These are phyloP conservation scores for Boehmeria nivea DNA, from an alignment of 306 rosid species.

Conservation along the genomic window DNA sequence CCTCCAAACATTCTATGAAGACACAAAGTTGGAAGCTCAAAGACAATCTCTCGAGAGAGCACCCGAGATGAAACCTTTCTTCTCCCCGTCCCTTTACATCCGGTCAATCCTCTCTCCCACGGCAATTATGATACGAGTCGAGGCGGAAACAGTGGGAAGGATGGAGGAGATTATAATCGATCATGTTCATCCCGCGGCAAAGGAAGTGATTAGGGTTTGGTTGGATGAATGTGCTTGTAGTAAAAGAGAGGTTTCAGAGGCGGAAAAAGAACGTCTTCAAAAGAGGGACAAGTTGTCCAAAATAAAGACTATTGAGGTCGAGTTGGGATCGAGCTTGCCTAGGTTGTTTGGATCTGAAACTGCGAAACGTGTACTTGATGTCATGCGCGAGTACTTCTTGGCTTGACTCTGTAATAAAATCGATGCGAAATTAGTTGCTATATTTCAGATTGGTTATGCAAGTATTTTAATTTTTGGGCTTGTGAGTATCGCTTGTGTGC, in stretches of 20 bases:
- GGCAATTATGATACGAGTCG: constrained; percentile 37
- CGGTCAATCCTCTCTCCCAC: constrained; percentile 53
- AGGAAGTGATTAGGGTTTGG: constrained; percentile 63
- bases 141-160: constrained; percentile 34
- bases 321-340: constrained; percentile 63
- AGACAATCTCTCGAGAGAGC: constrained; percentile 44
- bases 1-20: constrained; percentile 71
- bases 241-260: constrained; percentile 50
- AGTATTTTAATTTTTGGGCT: too few relatives aligned
- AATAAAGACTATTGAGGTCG: constrained; percentile 62
- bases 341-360: constrained; percentile 68
- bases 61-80: constrained; percentile 55
- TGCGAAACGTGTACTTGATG: constrained; percentile 44
- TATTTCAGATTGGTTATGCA: too few relatives aligned
- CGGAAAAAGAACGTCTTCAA: constrained; percentile 42
- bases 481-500: too few relatives aligned
- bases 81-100: constrained; percentile 61
- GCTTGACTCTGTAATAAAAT: too few relatives aligned
- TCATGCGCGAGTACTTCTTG: constrained; percentile 34
- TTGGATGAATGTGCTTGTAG: constrained; percentile 67
- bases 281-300: constrained; percentile 60
- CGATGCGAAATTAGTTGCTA: too few relatives aligned
- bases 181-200: constrained; percentile 48
- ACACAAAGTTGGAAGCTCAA: constrained; percentile 47
- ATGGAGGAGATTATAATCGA: constrained; percentile 54